A percentile compares a stretch with the other conserved stretches of the same genome.
phyloP scores from a whole-genome alignment of 495 filamentous ascomycete species.

The Podospora appendiculata region DNA sequence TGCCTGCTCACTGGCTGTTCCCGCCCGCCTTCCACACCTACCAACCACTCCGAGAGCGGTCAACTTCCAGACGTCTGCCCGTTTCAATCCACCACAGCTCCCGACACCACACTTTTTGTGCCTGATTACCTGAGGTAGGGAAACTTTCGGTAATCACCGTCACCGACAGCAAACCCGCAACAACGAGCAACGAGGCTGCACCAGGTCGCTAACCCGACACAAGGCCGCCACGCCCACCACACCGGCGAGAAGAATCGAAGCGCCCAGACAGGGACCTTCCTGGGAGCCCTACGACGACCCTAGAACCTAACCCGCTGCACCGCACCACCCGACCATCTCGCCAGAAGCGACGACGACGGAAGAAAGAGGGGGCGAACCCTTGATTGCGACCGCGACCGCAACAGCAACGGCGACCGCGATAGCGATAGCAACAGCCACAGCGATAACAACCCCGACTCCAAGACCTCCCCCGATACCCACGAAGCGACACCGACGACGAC shows the following conservation, averaged over 20 bases:
- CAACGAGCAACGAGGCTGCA: background rate
- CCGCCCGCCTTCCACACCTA: conserved; percentile 11
- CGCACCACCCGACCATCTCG: background rate
- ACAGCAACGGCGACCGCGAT: background rate
- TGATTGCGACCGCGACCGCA: background rate
- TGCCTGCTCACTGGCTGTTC: conserved; percentile 8
- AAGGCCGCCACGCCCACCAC: background rate
- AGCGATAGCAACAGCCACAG: background rate
- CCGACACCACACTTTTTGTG: conserved; percentile 9
- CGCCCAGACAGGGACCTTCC: background rate
- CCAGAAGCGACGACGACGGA: background rate
- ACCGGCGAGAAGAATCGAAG: background rate
- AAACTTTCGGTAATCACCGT: background rate
- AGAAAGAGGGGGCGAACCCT: background rate
- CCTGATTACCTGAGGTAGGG: background rate
- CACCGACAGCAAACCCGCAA: background rate
- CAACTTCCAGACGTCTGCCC: conserved; percentile 17
- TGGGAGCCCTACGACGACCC: background rate
- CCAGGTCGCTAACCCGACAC: background rate
- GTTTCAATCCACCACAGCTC: conserved; percentile 25
- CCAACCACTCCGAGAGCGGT: conserved; percentile 27
- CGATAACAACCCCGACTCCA: background rate
- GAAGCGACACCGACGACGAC: too few species aligned
- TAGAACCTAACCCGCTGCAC: background rate
- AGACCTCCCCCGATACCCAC: too few species aligned